A percentile compares a stretch with the other conserved stretches of the same genome.
Evolutionary conservation across 768 basidiomycete genomes (phyloP).

Genomic region (Psilocybe subaeruginosa): DNA sequence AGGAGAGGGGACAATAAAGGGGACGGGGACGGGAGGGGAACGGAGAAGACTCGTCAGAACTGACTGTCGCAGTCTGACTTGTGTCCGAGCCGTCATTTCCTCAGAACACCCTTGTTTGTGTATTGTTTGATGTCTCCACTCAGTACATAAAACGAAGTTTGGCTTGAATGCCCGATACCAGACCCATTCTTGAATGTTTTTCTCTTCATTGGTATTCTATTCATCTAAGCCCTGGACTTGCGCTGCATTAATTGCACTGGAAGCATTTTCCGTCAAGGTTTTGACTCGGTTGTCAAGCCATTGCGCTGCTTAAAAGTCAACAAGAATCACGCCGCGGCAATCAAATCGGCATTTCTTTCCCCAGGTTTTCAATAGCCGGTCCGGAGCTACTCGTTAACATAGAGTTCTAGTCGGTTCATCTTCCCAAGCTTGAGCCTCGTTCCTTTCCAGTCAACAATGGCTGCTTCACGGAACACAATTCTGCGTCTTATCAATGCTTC

Average conservation of each 20-base stretch:
- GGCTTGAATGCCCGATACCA: background rate
- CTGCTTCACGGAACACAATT: slow-evolving; percentile 63
- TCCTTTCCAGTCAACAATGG: slow-evolving; percentile 34
- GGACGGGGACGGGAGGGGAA: background rate
- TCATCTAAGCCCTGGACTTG: too few relatives aligned
- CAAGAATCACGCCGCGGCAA: background rate
- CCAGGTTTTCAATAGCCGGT: slow-evolving; percentile 13
- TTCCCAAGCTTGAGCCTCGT: slow-evolving; percentile 15
- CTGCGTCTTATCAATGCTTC: slow-evolving; percentile 76
- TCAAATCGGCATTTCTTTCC: background rate
- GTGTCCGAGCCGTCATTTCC: slow-evolving; percentile 3
- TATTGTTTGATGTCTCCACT: slow-evolving; percentile 12
- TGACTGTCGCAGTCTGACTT: slow-evolving; percentile 7
- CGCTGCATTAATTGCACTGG: too few relatives aligned
- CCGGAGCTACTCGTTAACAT: slow-evolving; percentile 9
- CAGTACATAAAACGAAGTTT: slow-evolving; percentile 1
- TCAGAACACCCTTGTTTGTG: slow-evolving; percentile 18
- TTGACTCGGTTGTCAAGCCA: background rate
- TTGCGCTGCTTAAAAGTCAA: background rate
- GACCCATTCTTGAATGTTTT: too few relatives aligned
- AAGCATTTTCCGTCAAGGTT: too few relatives aligned
- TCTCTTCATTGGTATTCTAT: too few relatives aligned
- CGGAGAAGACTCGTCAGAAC: slow-evolving; percentile 7
- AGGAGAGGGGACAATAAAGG: slow-evolving; percentile 6
- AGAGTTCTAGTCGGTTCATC: background rate